Percentiles rank a stretch among this genome's conserved stretches.
phyloP scores from a whole-genome alignment of 495 filamentous ascomycete genomes.

The Tuber umbilicatum region DNA sequence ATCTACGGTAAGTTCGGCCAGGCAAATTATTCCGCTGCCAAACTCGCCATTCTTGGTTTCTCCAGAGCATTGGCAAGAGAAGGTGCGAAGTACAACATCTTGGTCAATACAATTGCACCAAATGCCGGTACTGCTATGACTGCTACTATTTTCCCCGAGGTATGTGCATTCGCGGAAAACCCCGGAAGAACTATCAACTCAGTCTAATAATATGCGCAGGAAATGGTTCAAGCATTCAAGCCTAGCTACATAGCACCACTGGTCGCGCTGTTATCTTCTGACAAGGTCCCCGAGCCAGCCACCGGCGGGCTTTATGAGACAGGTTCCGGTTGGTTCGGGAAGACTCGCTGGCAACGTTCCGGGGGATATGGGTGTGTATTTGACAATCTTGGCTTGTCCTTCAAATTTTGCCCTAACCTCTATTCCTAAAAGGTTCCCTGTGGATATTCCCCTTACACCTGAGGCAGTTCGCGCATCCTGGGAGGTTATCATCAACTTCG shows the following conservation, averaged over 20 bases:
- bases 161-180: constrained; percentile 4
- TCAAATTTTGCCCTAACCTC: constrained; percentile 7
- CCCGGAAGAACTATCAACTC: not conserved
- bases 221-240: constrained; percentile 99
- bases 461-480: constrained; percentile 75
- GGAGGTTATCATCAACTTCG: constrained; percentile 76
- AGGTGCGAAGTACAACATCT: constrained; percentile 96
- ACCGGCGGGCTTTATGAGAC: constrained; percentile 94
- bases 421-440: constrained; percentile 60
- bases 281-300: constrained; percentile 72
- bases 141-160: constrained; percentile 81
- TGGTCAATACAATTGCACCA: constrained; percentile 95
- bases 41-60: constrained; percentile 91
- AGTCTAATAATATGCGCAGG: constrained; percentile 41
- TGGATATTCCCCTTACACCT: constrained; percentile 78
- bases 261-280: constrained; percentile 80
- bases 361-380: constrained; percentile 61
- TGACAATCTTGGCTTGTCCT: not conserved
- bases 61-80: constrained; percentile 87
- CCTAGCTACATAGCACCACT: constrained; percentile 95
- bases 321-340: constrained; percentile 86
- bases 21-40: constrained; percentile 94
- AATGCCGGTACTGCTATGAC: constrained; percentile 98
- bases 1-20: constrained; percentile 99
- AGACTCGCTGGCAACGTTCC: constrained; percentile 89